phyloP scores from a whole-genome alignment of 2,329 filamentous ascomycete species.

The Hortaea werneckii region DNA sequence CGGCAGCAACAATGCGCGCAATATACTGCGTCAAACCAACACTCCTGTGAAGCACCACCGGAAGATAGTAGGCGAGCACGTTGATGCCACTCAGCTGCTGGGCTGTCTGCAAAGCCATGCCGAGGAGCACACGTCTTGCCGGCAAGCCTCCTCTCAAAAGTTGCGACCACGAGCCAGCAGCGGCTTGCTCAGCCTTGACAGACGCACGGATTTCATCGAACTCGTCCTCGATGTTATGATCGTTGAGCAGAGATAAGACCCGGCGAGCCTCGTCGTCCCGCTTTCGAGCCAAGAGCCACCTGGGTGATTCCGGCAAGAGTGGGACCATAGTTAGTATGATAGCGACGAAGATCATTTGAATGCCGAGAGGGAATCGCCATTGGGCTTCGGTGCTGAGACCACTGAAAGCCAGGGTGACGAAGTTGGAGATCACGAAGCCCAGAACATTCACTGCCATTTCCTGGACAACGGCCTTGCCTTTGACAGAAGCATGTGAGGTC shows the following conservation, averaged over 20 bases:
- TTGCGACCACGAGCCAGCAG: slow-evolving; percentile 14
- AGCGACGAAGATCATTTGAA: slow-evolving; percentile 16
- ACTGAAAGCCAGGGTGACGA: slow-evolving; percentile 16
- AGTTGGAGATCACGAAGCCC: slow-evolving; percentile 8
- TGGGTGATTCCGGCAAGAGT: slow-evolving; percentile 13
- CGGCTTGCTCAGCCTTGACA: slow-evolving; percentile 15
- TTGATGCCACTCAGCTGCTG: slow-evolving; percentile 47
- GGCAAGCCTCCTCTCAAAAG: slow-evolving; percentile 14
- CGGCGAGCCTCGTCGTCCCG: slow-evolving; percentile 10
- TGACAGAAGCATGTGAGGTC: slow-evolving; percentile 10
- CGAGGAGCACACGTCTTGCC: slow-evolving; percentile 12
- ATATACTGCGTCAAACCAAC: slow-evolving; percentile 35
- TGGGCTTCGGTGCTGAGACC: slow-evolving; percentile 11
- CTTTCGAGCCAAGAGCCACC: slow-evolving; percentile 16
- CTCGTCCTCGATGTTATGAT: slow-evolving; percentile 12
- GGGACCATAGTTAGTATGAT: slow-evolving; percentile 13
- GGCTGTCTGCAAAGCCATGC: slow-evolving; percentile 18
- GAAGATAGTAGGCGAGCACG: slow-evolving; percentile 33
- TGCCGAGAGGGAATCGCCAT: slow-evolving; percentile 9
- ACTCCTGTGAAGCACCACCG: slow-evolving; percentile 34
- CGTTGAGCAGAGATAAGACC: slow-evolving; percentile 9
- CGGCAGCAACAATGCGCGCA: slow-evolving; percentile 31
- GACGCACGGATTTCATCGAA: slow-evolving; percentile 11
- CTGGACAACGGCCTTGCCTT: slow-evolving; percentile 13
- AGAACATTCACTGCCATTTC: slow-evolving; percentile 16